Conservation (phyloP, 2,329 filamentous ascomycete genomes). For the Botryosphaeria dothidea region DNA sequence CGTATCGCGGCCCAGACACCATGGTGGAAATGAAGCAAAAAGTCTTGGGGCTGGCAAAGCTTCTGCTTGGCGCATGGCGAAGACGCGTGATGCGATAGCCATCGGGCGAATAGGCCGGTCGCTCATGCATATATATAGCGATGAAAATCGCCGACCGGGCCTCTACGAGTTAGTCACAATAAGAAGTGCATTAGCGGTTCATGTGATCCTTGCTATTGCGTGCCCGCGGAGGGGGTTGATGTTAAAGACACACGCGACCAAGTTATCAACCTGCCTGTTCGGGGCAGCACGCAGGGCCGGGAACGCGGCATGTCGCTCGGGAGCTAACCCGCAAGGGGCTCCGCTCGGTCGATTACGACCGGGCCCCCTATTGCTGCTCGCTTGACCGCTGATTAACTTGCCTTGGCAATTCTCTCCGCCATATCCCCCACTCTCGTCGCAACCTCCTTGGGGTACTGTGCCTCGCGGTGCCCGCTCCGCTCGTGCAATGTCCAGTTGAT, state of each 20-base stretch:
- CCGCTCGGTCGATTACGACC: background rate
- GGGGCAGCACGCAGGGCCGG: background rate
- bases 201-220: background rate
- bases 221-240: background rate
- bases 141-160: background rate
- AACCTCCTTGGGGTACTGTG: background rate
- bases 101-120: conserved; percentile 1
- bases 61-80: background rate
- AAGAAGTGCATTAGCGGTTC: background rate
- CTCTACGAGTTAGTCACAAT: background rate
- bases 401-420: conserved; percentile 1
- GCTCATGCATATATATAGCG: background rate
- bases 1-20: background rate
- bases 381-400: background rate
- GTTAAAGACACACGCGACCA: background rate
- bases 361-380: background rate
- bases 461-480: background rate
- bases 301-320: background rate
- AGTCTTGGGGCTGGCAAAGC: background rate
- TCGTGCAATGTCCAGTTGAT: no score
- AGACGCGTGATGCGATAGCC: background rate
- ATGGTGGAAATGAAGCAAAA: background rate
- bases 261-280: background rate
- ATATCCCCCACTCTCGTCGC: background rate
- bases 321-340: background rate